phyloP scores from a whole-genome alignment of 352 stramenopile species.

The Globisporangium heterothallicum region DNA sequence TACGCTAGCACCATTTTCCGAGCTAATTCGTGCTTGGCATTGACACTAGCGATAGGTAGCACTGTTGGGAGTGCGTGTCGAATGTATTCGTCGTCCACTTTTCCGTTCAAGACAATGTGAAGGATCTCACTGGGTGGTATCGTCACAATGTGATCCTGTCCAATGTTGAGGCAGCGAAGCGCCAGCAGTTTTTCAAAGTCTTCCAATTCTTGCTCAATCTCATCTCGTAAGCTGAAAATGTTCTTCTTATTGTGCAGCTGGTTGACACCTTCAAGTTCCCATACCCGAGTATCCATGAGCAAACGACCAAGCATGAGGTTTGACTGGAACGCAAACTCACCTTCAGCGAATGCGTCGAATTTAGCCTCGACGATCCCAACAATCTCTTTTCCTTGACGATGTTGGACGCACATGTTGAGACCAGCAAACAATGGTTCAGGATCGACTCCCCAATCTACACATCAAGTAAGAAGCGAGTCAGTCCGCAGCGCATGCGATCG shows the following conservation, averaged over 20 bases:
- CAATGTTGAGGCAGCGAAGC: slow-evolving; percentile 56
- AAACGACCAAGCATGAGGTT: background rate
- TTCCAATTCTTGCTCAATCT: slow-evolving; percentile 66
- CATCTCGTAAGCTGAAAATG: slow-evolving; percentile 45
- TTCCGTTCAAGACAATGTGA: slow-evolving; percentile 44
- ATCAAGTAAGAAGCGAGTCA: background rate
- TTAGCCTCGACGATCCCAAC: slow-evolving; percentile 33
- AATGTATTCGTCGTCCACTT: slow-evolving; percentile 51
- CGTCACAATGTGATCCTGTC: slow-evolving; percentile 28
- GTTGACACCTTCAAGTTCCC: slow-evolving; percentile 34
- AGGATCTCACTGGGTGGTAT: slow-evolving; percentile 53
- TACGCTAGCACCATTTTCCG: slow-evolving; percentile 47
- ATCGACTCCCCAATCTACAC: slow-evolving; percentile 62
- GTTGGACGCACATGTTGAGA: slow-evolving; percentile 53
- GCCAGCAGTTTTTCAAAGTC: slow-evolving; percentile 60
- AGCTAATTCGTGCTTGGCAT: slow-evolving; percentile 49
- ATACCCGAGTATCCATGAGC: background rate
- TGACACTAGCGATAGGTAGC: slow-evolving; percentile 49
- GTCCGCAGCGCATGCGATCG: background rate
- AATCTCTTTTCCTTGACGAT: slow-evolving; percentile 37
- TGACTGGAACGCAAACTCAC: slow-evolving; percentile 17
- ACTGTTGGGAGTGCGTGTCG: slow-evolving; percentile 53
- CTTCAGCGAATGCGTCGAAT: slow-evolving; percentile 47
- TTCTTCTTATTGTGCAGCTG: slow-evolving; percentile 41
- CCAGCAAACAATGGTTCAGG: slow-evolving; percentile 56